Evolutionary conservation across 306 rosid species (phyloP).

Genomic region (Vachellia collinsii): DNA sequence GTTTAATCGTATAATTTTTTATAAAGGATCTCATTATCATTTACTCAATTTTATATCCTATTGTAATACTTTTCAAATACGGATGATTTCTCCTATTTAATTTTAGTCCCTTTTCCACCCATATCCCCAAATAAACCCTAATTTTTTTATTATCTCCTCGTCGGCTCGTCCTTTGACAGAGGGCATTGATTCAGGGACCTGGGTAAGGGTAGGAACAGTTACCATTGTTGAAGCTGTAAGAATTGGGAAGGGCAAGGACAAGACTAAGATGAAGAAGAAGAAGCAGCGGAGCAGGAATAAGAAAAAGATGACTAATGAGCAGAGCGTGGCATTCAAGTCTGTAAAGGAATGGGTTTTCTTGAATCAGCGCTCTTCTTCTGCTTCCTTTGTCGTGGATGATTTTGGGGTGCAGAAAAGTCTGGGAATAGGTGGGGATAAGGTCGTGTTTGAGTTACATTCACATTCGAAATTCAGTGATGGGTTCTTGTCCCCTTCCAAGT

Average conservation of each 20-base stretch:
- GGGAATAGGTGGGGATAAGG: conserved; percentile 65
- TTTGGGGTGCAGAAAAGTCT: conserved; percentile 77
- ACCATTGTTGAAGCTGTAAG: background rate
- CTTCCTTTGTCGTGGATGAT: conserved; percentile 77
- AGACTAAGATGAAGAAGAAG: conserved; percentile 68
- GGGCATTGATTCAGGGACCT: conserved; percentile 29
- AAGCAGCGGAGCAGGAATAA: conserved; percentile 74
- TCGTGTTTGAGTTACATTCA: conserved; percentile 85
- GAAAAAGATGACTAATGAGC: conserved; percentile 90
- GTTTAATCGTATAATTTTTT: no score
- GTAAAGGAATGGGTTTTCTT: conserved; percentile 83
- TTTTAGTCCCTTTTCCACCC: background rate
- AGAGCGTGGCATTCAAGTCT: conserved; percentile 67
- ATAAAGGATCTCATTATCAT: no score
- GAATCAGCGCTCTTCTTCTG: conserved; percentile 53
- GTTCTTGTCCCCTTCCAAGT: conserved; percentile 84
- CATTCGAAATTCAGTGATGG: conserved; percentile 97
- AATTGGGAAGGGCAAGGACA: conserved; percentile 26
- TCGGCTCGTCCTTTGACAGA: background rate
- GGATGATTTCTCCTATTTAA: no score
- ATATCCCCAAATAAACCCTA: background rate
- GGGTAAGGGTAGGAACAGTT: background rate
- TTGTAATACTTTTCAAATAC: no score
- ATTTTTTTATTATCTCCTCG: background rate
- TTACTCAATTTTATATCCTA: no score